Evolutionary conservation across 2,329 filamentous ascomycete species (phyloP).

Genomic region (Emergomyces africanus): DNA sequence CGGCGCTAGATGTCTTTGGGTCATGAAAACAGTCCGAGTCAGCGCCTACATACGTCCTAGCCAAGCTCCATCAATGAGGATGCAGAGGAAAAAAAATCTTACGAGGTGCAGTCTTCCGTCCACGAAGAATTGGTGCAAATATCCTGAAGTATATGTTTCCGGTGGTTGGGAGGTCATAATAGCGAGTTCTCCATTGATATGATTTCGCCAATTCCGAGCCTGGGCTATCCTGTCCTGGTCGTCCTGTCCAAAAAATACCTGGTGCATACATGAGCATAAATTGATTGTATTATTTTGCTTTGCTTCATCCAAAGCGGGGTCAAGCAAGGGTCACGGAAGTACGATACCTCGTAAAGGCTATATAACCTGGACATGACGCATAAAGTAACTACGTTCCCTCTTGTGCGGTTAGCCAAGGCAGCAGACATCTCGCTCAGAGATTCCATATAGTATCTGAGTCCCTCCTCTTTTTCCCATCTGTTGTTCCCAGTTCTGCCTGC

Average conservation of each 20-base stretch:
- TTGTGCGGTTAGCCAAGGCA: constrained; percentile 1
- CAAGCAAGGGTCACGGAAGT: neutral
- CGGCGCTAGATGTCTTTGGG: constrained; percentile 2
- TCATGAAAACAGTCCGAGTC: neutral
- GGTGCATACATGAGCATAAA: neutral
- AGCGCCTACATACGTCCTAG: neutral
- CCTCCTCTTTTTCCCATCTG: constrained; percentile 4
- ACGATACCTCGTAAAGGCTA: constrained; percentile 3
- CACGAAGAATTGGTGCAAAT: constrained; percentile 3
- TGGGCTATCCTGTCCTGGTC: constrained; percentile 4
- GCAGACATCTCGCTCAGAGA: constrained; percentile 3
- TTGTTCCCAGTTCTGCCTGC: constrained; percentile 1
- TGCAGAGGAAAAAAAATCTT: neutral
- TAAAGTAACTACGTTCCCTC: constrained; percentile 3
- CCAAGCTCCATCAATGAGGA: neutral
- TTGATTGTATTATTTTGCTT: neutral
- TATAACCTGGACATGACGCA: constrained; percentile 4
- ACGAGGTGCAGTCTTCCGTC: constrained; percentile 6
- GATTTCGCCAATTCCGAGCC: constrained; percentile 5
- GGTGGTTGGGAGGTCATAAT: constrained; percentile 3
- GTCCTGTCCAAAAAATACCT: constrained; percentile 5
- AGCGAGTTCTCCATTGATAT: constrained; percentile 4
- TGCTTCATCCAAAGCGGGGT: neutral
- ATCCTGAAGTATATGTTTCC: constrained; percentile 3
- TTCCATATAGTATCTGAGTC: constrained; percentile 4